Base-by-base conservation (phyloP, 1,284 basidiomycete genomes). In the Fomes fomentarius region DNA sequence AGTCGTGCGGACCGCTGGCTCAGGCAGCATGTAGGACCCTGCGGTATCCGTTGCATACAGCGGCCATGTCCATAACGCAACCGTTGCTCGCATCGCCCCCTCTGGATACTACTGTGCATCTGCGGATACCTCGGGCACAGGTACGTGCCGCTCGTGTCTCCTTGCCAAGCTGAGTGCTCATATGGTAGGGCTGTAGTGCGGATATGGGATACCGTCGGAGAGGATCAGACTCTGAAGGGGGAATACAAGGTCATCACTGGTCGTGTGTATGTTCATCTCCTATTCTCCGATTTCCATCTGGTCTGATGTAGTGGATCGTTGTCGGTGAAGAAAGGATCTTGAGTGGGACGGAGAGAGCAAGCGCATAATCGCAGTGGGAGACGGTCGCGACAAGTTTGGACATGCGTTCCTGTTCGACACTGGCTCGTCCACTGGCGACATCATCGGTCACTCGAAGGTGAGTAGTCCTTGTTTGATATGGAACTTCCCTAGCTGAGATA, bases 291-390 rank as follows among this genome's bases (percentile, higher is more conserved):
- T 25, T 44, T 30, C 5, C 11, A 26, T 12, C 31, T 28, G n/a
- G 11, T 14, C 24, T 41, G 8, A 42, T 44, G 30, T 54, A 22
- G 54, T 58, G 24, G 49, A 45, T 15, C 31, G 25, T 40, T 48
- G 17, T 42, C 33, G 14, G 15, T 61, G 57, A 59, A 92, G 91
- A 65, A 96, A 95, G 65, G 97, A 99, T 73, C 81, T 99, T 5
- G 89, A 89, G 19, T 98, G 96, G 95, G 97, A 99, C 67, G 91
- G 91, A 3, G 97, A 99, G 71, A 93, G 91, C 67, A 97, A 98
- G 73, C 84, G 97, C 14, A 90, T 99, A 62, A 91, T 98, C 46
- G 94, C 90, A 15, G 96, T 95, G n/a, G 97, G 97, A 44, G 94
- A 98, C 58, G 96, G 96, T 37, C 83, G 87, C 59, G 96, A 96